Conservation (phyloP, 2,329 filamentous ascomycete species). For the Fusarium globosum region DNA sequence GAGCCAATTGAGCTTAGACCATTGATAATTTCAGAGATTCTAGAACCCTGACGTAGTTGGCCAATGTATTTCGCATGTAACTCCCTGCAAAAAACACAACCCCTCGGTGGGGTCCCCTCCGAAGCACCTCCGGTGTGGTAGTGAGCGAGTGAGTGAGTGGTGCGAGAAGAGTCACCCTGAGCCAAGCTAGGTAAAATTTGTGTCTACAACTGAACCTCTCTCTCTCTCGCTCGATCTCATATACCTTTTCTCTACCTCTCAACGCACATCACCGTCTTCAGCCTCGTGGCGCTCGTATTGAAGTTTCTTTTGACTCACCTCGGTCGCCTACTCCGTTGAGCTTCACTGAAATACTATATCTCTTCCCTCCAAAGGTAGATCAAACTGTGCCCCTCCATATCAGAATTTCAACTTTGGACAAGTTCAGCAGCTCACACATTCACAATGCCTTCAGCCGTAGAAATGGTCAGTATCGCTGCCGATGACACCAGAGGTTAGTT, state of each 20-base stretch:
- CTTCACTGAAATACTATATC: slow-evolving; percentile 27
- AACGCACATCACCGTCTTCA: slow-evolving; percentile 16
- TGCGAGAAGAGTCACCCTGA: slow-evolving; percentile 30
- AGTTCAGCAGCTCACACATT: slow-evolving; percentile 35
- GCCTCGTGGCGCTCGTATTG: slow-evolving; percentile 27
- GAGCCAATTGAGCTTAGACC: slow-evolving; percentile 44
- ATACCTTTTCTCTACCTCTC: slow-evolving; percentile 7
- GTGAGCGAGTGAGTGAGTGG: background rate
- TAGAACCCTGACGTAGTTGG: slow-evolving; percentile 42
- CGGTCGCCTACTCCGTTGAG: slow-evolving; percentile 27
- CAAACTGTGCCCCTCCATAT: slow-evolving; percentile 28
- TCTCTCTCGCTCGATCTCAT: slow-evolving; percentile 1
- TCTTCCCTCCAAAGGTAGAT: slow-evolving; percentile 27
- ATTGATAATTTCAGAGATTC: slow-evolving; percentile 46
- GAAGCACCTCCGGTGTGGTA: slow-evolving; percentile 43
- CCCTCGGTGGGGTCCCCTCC: slow-evolving; percentile 47
- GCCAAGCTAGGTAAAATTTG: slow-evolving; percentile 24
- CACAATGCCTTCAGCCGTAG: slow-evolving; percentile 51
- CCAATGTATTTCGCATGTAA: slow-evolving; percentile 28
- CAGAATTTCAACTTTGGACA: slow-evolving; percentile 22
- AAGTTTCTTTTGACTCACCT: slow-evolving; percentile 26
- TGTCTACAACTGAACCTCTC: slow-evolving; percentile 4
- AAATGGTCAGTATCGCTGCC: slow-evolving; percentile 55
- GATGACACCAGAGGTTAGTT: slow-evolving; percentile 59
- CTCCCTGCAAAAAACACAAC: slow-evolving; percentile 31